phyloP scores from a whole-genome alignment of 176 grass and related monocot species.

The Oropetium thomaeum region DNA sequence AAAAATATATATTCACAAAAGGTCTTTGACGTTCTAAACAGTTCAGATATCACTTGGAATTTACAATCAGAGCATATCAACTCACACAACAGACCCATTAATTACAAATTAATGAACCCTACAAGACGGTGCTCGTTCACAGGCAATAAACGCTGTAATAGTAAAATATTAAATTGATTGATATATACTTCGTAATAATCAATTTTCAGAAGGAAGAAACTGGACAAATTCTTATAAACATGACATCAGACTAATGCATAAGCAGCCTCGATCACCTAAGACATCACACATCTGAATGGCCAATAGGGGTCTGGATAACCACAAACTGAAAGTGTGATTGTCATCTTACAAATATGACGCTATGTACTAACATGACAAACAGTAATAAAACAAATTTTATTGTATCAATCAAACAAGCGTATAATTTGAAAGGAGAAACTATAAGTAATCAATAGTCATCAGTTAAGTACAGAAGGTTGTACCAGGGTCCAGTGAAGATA shows the following conservation, averaged over 20 bases:
- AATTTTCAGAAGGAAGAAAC: slow-evolving; percentile 6
- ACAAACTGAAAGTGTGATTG: background rate
- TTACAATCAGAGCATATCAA: slow-evolving; percentile 8
- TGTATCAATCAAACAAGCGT: slow-evolving; percentile 1
- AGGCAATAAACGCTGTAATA: background rate
- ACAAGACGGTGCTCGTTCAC: background rate
- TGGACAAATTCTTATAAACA: background rate
- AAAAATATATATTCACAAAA: background rate
- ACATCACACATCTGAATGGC: background rate
- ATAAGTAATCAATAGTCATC: background rate
- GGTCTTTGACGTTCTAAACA: background rate
- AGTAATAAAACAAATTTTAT: background rate
- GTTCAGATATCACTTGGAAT: background rate
- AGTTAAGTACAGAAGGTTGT: slow-evolving; percentile 20
- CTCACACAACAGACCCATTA: background rate
- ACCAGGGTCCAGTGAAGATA: slow-evolving; percentile 69
- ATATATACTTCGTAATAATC: background rate
- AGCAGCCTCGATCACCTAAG: background rate
- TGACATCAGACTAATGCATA: background rate
- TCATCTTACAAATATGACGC: background rate
- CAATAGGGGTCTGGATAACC: background rate
- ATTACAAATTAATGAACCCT: background rate
- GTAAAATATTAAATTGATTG: background rate
- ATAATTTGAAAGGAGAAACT: background rate
- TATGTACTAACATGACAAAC: background rate